Evolutionary conservation across 1,284 basidiomycete species (phyloP), one percentile per base, ranked within the genome.

Genomic region (Apiotrichum brassicae): DNA sequence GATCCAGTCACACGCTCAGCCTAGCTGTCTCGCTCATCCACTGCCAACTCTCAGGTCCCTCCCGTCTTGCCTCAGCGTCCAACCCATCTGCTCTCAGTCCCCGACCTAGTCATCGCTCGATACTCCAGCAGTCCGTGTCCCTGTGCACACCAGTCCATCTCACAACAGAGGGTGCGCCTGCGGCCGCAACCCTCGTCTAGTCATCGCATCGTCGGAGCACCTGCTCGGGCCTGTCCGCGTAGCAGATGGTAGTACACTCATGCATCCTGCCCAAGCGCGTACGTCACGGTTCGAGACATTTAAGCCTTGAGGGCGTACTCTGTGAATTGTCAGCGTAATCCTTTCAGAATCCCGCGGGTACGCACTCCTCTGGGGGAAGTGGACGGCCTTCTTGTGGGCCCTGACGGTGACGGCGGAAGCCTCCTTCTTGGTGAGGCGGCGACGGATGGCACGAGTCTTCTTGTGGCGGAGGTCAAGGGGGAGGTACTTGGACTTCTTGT

Each of bases 381-480:
- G 92, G 68, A 82, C 81, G 59, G 90, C 84, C 80, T 86, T 89
- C 86, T 97, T 97, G 75, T 78, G 80, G 76, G 92, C 87, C 78
- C 86, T 88, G 75, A 86, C 78, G 54, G 93, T 97, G 81, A 86
- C 88, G 64, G 82, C 74, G 64, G 81, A 82, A 61, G 76, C 72
- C 76, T 97, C 92, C 76, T 86, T 82, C 80, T 86, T 85, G 67
- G 90, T 92, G 75, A 99, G 77, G 75, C 90, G 84, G 77, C 94
- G 83, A 72, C 95, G 84, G 81, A 99, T 97, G 53, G 95, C 95
- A 65, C 95, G 88, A 61, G 95, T 99, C 85, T 87, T 92, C 87
- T 98, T 99, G 64, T 84, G 75, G 62, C 95, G 91, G 71, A 98
- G 86, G 80, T 99, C 95, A 62, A 98, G 90, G 62, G 95, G 95